Percentiles rank a stretch among this genome's conserved stretches.
These are phyloP conservation scores for Cornus florida DNA, from an alignment of 148 eudicot genomes.

Conservation along the genomic window DNA sequence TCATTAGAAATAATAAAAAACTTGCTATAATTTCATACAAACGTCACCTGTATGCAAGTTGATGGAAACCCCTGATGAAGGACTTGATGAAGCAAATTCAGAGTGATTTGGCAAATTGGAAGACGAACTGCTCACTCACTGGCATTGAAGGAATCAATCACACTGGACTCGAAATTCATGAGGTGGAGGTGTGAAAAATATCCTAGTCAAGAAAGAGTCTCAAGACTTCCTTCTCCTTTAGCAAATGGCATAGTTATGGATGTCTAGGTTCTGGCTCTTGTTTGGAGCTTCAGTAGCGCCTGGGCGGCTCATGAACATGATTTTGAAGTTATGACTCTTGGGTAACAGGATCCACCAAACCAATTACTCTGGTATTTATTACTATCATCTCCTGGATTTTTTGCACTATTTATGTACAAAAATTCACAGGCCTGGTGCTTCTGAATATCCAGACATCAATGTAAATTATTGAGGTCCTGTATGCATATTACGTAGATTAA, in stretches of 20 bases:
- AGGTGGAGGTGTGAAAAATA: not conserved
- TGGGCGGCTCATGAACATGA: not conserved
- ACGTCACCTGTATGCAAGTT: not conserved
- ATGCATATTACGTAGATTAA: not conserved
- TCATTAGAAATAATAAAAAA: not conserved
- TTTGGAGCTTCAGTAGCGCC: not conserved
- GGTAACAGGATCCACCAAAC: not conserved
- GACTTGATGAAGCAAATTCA: not conserved
- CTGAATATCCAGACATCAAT: not conserved
- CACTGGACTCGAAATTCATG: not conserved
- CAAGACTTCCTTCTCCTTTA: too few relatives aligned
- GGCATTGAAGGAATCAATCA: not conserved
- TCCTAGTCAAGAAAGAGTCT: not conserved
- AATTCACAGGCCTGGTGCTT: too few relatives aligned
- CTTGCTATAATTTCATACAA: not conserved
- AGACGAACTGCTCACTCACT: not conserved
- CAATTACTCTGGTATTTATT: not conserved
- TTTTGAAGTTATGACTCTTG: not conserved
- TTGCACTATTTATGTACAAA: too few relatives aligned
- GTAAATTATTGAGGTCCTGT: not conserved
- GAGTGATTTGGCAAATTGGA: not conserved
- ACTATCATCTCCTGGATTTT: too few relatives aligned
- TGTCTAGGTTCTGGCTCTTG: not conserved
- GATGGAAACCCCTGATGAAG: slow-evolving; percentile 1
- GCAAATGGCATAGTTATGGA: too few relatives aligned